Evolutionary conservation across 2,329 filamentous ascomycete species (phyloP).

Genomic region (Aureobasidium musti): DNA sequence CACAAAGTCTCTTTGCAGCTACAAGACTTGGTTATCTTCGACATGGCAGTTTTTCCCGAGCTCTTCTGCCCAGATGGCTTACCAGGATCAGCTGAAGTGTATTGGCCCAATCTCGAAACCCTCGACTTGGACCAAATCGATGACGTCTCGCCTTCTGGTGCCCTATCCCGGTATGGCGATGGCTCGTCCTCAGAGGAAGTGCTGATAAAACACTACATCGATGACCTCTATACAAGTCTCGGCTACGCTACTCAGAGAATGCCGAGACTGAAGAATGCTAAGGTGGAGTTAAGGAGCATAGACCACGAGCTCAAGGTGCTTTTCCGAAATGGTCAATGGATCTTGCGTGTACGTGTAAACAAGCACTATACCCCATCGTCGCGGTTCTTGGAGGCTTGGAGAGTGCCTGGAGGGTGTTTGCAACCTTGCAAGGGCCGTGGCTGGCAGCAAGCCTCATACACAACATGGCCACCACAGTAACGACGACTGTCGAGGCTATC

Average conservation of each 20-base stretch:
- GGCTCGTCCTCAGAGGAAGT: neutral
- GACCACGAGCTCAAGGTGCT: too few species aligned
- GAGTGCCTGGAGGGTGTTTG: neutral
- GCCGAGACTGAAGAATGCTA: neutral
- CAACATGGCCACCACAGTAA: neutral
- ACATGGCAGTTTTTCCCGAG: neutral
- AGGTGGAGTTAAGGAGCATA: neutral
- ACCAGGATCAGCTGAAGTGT: too few species aligned
- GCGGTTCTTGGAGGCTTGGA: neutral
- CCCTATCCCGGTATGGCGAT: neutral
- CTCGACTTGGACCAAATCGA: neutral
- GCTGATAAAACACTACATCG: neutral
- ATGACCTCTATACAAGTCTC: neutral
- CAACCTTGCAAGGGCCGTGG: neutral
- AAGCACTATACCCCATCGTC: neutral
- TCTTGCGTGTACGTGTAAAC: neutral
- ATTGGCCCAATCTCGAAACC: neutral
- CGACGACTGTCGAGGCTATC: too few species aligned
- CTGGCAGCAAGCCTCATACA: neutral
- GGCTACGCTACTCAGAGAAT: neutral
- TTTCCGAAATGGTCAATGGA: neutral
- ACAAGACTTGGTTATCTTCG: neutral
- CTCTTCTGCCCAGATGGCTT: neutral
- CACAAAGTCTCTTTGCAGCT: neutral
- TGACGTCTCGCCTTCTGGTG: neutral